Conservation (phyloP, 1,139 yeast genomes). For the Martiniozyma asiatica region DNA sequence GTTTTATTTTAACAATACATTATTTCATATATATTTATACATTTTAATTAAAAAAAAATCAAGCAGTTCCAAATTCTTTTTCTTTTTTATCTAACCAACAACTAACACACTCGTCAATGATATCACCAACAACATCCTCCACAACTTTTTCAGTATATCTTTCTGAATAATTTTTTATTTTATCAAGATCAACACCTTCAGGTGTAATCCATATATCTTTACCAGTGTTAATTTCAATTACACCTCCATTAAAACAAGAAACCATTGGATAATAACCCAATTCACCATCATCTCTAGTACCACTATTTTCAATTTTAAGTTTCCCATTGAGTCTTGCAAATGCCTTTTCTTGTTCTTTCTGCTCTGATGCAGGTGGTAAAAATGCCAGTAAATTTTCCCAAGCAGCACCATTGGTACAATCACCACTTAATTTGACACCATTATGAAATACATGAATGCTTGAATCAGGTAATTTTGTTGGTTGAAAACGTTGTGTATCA, state of each 20-base stretch:
- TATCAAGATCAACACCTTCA: not conserved
- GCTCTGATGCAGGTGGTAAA: conserved; percentile 58
- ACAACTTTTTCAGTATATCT: conserved; percentile 61
- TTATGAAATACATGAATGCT: conserved; percentile 61
- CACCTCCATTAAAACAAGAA: conserved; percentile 73
- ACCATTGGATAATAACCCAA: conserved; percentile 88
- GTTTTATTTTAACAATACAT: no score
- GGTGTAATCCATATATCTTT: conserved; percentile 43
- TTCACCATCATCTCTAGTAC: conserved; percentile 54
- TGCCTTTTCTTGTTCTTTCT: conserved; percentile 26
- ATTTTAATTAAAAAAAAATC: no score
- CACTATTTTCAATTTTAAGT: conserved; percentile 24
- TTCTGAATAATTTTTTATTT: conserved; percentile 33
- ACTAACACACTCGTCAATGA: conserved; percentile 76
- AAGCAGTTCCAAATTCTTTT: no score
- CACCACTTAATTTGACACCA: conserved; percentile 48
- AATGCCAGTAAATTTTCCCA: conserved; percentile 65
- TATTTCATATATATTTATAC: conserved; percentile 6
- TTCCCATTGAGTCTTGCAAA: conserved; percentile 14
- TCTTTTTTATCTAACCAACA: conserved; percentile 36
- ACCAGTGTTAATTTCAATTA: conserved; percentile 58
- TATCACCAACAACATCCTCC: conserved; percentile 75
- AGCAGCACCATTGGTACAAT: no score
- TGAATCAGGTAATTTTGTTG: conserved; percentile 41
- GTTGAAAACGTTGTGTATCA: conserved; percentile 28